These are phyloP conservation scores for Coelastrella sp. DNA, from an alignment of 139 green algal genomes.

Conservation along the genomic window DNA sequence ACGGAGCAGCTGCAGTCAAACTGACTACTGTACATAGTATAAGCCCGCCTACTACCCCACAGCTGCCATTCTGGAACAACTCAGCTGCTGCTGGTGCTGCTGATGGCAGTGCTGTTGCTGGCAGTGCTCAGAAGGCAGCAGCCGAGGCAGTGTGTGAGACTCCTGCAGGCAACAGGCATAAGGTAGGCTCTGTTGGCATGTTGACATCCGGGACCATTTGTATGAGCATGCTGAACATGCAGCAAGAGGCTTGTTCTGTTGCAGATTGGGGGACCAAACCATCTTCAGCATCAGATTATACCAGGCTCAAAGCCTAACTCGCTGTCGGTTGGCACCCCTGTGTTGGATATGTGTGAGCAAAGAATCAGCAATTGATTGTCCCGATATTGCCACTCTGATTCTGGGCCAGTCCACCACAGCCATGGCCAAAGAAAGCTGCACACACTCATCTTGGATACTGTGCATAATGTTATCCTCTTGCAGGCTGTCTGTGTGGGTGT, in stretches of 20 bases:
- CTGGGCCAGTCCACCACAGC: too few relatives aligned
- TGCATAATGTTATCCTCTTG: not conserved
- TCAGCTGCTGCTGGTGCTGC: conserved; percentile 7
- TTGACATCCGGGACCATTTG: not conserved
- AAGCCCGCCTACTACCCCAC: conserved; percentile 7
- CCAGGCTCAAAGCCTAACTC: too few relatives aligned
- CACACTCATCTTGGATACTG: not conserved
- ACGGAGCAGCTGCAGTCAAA: not conserved
- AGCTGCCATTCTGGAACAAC: conserved; percentile 24
- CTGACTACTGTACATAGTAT: not conserved
- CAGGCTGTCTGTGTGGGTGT: not conserved
- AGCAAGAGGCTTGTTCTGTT: too few relatives aligned
- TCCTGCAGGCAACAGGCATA: not conserved
- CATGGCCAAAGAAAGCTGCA: too few relatives aligned
- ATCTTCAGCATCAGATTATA: too few relatives aligned
- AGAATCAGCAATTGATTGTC: too few relatives aligned
- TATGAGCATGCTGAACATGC: too few relatives aligned
- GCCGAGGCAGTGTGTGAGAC: not conserved
- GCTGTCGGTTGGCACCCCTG: too few relatives aligned
- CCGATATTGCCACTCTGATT: too few relatives aligned
- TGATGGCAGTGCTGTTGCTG: not conserved
- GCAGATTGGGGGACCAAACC: too few relatives aligned
- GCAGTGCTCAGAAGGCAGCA: not conserved
- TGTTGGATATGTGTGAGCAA: too few relatives aligned
- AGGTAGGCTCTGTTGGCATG: not conserved